Evolutionary conservation across 1,139 yeast species (phyloP), one percentile per base, ranked within the genome.

Genomic region (Saccharomycopsis crataegensis): DNA sequence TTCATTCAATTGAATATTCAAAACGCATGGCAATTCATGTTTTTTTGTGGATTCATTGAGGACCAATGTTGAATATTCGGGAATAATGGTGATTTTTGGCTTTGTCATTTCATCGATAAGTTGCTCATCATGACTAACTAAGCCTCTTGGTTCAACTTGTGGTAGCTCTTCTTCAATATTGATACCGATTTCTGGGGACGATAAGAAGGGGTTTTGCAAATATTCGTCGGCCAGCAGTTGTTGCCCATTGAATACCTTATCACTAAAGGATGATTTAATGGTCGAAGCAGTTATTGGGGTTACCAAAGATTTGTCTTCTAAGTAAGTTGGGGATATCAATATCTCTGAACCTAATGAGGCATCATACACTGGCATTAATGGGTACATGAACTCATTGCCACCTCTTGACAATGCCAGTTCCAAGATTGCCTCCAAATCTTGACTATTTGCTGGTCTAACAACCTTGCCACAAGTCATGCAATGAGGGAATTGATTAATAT

Each of bases 1-100:
- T 14, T 47, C 52, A 28, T 48, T 43, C 50, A 56, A 36, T 42
- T 46, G 48, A n/a, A 56, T 47, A 40, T 54, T 51, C 3, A 56
- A 38, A 8, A 49, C 55, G 28, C 55, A 52, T 12, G 58, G 55
- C 17, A 56, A 34, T n/a, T 32, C 45, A 34, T 47, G 48, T 12
- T 28, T 32, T 12, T 43, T 43, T 9, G 45, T 38, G 8, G 52
- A 43, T 8, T 43, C 52, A 17, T 33, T 51, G 34, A 56, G 28
- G 6, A 17, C 38, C 7, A 56, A 14, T 12, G 31, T 16, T 8
- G 40, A 31, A 28, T 51, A 34, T 31, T 56, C 58, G 2, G 57
- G 55, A 8, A 56, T 42, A 1, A 56, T 17, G 17, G 42, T 54
- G 31, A 56, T 31, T 34, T 38, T 33, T 8, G 57, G 57, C 14